Evolutionary conservation across 192 early-diverging fungal species (phyloP), one percentile per base, ranked within the genome.

Genomic region (Backusella circina): DNA sequence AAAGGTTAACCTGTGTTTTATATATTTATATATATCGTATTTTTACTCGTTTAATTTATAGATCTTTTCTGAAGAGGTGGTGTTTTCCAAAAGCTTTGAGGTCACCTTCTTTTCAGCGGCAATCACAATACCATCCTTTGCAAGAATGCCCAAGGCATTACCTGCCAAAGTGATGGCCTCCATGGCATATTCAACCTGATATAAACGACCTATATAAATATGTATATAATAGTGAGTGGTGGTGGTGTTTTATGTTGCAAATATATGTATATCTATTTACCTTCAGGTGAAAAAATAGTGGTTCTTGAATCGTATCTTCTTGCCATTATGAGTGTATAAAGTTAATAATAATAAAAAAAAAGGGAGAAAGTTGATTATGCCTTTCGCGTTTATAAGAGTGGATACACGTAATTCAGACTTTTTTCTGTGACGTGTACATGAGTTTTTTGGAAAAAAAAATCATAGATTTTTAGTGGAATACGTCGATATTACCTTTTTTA

Each of bases 151-250:
- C 31, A 99, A 90, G 16, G 94, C 93, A 70, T 94, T 98, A 57
- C 96, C 96, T 32, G 97, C 98, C 75, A 95, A 96, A 6, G 95
- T 96, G 82, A 99, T 99, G 39, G 98, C 97, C 83, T 99, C 97
- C 96, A 99, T 99, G 28, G 98, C 98, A 84, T 99, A 98, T 86
- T 99, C 98, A 72, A 99, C 98, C 87, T 99, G 98, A 85, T 98
- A 96, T 64, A 99, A 85, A n/a, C 96, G 90, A 41, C 97, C 96
- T 98, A 84, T 33, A n/a, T n/a, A n/a, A n/a, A n/a, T n/a, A n/a
- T n/a, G n/a, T n/a, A n/a, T 32, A 36, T 47, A 65, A 38, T 12
- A 4, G 37, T 71, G 68, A 31, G n/a, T 21, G 18, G 4, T 2
- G 4, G 18, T 18, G n/a, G 4, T 3, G 16, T 4, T 50, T 3